Conservation (phyloP, 1,284 basidiomycete species). For the Ustilago loliicola region DNA sequence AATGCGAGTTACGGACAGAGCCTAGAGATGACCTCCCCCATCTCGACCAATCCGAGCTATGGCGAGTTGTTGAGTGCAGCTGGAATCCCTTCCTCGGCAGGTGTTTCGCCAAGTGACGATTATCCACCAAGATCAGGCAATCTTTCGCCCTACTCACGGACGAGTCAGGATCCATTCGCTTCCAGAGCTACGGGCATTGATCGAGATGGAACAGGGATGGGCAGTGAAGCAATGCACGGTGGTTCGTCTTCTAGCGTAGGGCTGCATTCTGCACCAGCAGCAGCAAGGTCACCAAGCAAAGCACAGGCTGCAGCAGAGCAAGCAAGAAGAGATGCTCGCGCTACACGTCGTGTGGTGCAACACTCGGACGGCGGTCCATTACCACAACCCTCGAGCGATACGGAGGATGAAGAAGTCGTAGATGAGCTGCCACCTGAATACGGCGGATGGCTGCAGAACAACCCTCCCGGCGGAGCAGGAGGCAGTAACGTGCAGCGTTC, state of each 20-base stretch:
- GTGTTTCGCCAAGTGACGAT: slow-evolving; percentile 21
- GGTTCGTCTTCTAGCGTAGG: slow-evolving; percentile 11
- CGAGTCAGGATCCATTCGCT: slow-evolving; percentile 29
- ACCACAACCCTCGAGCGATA: slow-evolving; percentile 47
- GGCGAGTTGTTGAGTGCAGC: slow-evolving; percentile 39
- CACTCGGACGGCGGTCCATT: slow-evolving; percentile 53
- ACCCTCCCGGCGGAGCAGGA: slow-evolving; percentile 1
- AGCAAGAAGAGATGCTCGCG: slow-evolving; percentile 26
- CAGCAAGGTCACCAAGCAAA: slow-evolving; percentile 19
- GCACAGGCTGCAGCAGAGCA: slow-evolving; percentile 23
- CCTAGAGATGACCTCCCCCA: slow-evolving; percentile 40
- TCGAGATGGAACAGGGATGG: not conserved
- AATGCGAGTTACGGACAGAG: slow-evolving; percentile 18
- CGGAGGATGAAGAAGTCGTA: slow-evolving; percentile 50
- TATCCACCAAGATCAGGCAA: slow-evolving; percentile 23
- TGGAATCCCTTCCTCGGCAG: slow-evolving; percentile 11
- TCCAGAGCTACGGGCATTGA: slow-evolving; percentile 8
- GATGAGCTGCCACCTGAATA: slow-evolving; percentile 56
- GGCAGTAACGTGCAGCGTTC: not conserved
- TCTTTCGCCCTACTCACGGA: slow-evolving; percentile 21
- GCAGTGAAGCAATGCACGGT: not conserved
- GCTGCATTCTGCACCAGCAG: slow-evolving; percentile 22
- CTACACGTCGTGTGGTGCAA: slow-evolving; percentile 33
- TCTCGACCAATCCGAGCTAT: slow-evolving; percentile 39
- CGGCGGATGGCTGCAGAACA: slow-evolving; percentile 47